Evolutionary conservation across 1,139 yeast species (phyloP).

Genomic region (Candida albicans): DNA sequence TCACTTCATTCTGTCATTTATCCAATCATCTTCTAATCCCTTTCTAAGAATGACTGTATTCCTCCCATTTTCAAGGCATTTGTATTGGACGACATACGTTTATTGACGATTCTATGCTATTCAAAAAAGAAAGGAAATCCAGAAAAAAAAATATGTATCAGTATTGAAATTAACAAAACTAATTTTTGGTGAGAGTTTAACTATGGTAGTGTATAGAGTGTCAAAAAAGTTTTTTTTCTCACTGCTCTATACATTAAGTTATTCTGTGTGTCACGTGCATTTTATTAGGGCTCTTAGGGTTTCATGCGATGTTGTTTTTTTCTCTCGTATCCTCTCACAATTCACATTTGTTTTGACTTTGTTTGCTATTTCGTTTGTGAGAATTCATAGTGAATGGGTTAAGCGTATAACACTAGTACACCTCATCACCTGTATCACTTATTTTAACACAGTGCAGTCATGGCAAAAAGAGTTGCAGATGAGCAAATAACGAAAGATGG

Average conservation of each 20-base stretch:
- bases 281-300: slow-evolving; percentile 5
- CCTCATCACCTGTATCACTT: not conserved
- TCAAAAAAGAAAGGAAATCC: slow-evolving; percentile 11
- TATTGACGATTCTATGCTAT: slow-evolving; percentile 17
- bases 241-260: not conserved
- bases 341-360: not conserved
- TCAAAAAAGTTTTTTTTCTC: not conserved
- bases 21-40: not conserved
- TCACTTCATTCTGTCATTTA: not conserved
- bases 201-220: slow-evolving; percentile 2
- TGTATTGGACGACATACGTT: slow-evolving; percentile 9
- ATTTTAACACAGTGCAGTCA: slow-evolving; percentile 15
- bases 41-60: not conserved
- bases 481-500: slow-evolving; percentile 55
- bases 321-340: not conserved
- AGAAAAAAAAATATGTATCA: slow-evolving; percentile 1
- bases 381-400: not conserved
- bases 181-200: slow-evolving; percentile 5
- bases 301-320: not conserved
- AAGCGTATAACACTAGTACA: not conserved
- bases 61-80: not conserved
- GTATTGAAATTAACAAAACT: slow-evolving; percentile 1
- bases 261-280: slow-evolving; percentile 6
- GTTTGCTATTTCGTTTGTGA: slow-evolving; percentile 1
- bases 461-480: slow-evolving; percentile 71